Conservation (phyloP, 129 eudicot species). For the Centaurea solstitialis region DNA sequence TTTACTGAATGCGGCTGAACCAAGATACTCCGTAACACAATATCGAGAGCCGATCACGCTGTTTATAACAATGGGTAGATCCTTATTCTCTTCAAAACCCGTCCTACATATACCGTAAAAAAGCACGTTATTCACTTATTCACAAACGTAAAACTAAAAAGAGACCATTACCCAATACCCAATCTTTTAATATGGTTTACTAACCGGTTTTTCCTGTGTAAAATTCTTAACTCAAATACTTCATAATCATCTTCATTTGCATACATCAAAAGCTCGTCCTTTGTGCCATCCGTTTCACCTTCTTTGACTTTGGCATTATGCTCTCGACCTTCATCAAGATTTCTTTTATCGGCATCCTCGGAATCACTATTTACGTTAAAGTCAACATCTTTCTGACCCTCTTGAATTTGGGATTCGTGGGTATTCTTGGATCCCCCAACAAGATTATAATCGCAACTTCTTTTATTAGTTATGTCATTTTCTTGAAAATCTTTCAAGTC, state of each 20-base stretch:
- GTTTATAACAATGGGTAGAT: slow-evolving; percentile 75
- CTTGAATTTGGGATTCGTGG: slow-evolving; percentile 2
- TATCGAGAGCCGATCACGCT: slow-evolving; percentile 74
- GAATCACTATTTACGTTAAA: slow-evolving; percentile 13
- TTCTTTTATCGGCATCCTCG: slow-evolving; percentile 21
- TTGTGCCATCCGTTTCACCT: slow-evolving; percentile 39
- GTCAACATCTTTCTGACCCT: slow-evolving; percentile 29
- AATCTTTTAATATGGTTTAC: slow-evolving; percentile 5
- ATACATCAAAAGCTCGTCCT: slow-evolving; percentile 37
- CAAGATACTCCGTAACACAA: slow-evolving; percentile 77
- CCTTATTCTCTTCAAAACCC: slow-evolving; percentile 96
- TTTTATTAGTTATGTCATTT: slow-evolving; percentile 22
- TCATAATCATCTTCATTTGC: slow-evolving; percentile 71
- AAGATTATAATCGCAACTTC: slow-evolving; percentile 26
- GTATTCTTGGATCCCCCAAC: slow-evolving; percentile 35
- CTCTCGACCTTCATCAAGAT: slow-evolving; percentile 30
- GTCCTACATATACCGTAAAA: slow-evolving; percentile 65
- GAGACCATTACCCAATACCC: neutral
- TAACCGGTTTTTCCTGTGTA: slow-evolving; percentile 93
- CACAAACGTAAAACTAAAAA: slow-evolving; percentile 6
- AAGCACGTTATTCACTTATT: slow-evolving; percentile 19
- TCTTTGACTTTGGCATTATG: slow-evolving; percentile 43
- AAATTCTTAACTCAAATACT: slow-evolving; percentile 66
- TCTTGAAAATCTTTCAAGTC: slow-evolving; percentile 20
- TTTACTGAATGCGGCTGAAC: slow-evolving; percentile 95